Percentiles rank a stretch among this genome's conserved stretches.
Conservation (phyloP, 345 rosid genomes). For the Eucalyptus camaldulensis region DNA sequence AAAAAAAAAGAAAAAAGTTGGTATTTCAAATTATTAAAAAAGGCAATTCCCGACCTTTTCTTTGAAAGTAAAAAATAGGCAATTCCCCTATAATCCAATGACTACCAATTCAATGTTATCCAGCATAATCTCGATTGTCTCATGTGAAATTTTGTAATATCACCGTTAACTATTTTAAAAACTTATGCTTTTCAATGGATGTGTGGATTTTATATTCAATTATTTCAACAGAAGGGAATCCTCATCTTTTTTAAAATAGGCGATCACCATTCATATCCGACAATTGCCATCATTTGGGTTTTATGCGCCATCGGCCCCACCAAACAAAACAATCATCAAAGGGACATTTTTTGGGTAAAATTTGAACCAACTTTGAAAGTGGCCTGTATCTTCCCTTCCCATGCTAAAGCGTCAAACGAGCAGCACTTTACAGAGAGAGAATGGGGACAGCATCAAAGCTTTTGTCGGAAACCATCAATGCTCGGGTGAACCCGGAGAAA, state of each 20-base stretch:
- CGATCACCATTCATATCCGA: background rate
- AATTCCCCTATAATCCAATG: background rate
- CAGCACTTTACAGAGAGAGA: background rate
- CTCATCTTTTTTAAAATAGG: background rate
- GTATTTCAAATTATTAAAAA: background rate
- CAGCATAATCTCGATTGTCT: accelerated
- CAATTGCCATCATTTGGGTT: background rate
- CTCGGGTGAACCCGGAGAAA: background rate
- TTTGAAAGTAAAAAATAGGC: background rate
- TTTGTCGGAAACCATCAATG: background rate
- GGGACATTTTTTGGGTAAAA: background rate
- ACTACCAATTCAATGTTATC: background rate
- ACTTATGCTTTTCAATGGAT: no score
- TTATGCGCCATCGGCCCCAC: background rate
- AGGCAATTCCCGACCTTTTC: background rate
- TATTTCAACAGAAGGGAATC: background rate
- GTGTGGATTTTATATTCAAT: no score
- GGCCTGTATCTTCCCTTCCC: background rate
- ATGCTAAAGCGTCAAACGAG: background rate
- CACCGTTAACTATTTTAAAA: accelerated
- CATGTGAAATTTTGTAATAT: no score
- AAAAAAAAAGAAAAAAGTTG: background rate
- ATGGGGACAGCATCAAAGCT: background rate
- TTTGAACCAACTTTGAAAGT: background rate
- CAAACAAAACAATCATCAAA: background rate